Base-by-base conservation (phyloP, 2,329 filamentous ascomycete genomes). In the Apiospora hydei region DNA sequence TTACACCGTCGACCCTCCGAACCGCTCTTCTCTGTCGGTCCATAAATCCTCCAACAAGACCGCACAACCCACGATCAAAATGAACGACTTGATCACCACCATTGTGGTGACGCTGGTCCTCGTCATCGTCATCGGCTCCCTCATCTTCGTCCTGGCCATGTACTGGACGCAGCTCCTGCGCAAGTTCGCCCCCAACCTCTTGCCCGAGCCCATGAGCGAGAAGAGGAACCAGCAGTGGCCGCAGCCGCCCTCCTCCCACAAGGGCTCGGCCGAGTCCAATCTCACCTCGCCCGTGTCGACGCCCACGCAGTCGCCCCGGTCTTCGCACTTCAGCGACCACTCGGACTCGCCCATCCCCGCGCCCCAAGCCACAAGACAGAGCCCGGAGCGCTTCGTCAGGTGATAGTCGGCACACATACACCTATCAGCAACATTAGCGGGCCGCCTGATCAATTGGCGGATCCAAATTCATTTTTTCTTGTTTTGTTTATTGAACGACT, bases 101-200 rank as follows among this genome's bases (percentile, higher is more conserved):
- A 41, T 69, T n/a, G 68, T 69, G 10, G 68, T 53, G 46, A 69
- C 68, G 2, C 21, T 69, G 46, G 68, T 69, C 47, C 68, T 69
- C 30, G 68, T 69, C 30, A 26, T 69, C 14, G 68, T 69, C 68
- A 41, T 69, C 68, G 47, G 68, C 68, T 34, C 46, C 5, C 14
- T 69, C 21, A 69, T 69, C 47, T 53, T 69, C 34, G 16, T 57
- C 30, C 38, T 34, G 34, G 68, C 68, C 21, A 47, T 69, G 68
- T 69, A 57, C 68, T 69, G 68, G 68, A 69, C 68, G 1, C 47
- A 51, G 21, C 43, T 69, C 47, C 46, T 51, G 47, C 46, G 46
- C 34, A 43, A 18, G 14, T 26, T 69, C 34, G 47, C 46, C 4
- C 46, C 46, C 47, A 69, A 57, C 68, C 68, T 47, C 68, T 69